Conservation (phyloP, 148 eudicot genomes). For the Chenopodium berlandieri region DNA sequence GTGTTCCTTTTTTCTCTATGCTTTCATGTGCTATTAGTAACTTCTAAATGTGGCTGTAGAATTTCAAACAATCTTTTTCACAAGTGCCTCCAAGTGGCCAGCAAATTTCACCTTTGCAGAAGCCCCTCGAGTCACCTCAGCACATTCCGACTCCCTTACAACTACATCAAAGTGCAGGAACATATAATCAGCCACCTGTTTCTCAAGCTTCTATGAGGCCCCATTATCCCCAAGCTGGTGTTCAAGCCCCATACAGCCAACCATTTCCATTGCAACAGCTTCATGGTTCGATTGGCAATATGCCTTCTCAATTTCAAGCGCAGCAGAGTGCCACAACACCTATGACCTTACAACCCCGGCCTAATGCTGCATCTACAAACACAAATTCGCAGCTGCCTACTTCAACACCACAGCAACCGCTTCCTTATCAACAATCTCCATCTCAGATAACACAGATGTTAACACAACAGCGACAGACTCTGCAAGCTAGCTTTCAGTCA, state of each 20-base stretch:
- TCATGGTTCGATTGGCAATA: constrained; percentile 38
- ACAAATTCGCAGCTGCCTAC: constrained; percentile 47
- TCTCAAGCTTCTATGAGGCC: constrained; percentile 41
- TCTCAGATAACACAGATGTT: constrained; percentile 90
- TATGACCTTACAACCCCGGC: constrained; percentile 38
- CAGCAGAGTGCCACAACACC: constrained; percentile 47
- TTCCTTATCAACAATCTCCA: constrained; percentile 58
- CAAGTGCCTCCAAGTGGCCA: constrained; percentile 42
- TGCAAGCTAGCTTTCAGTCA: constrained; percentile 88
- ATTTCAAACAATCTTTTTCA: constrained; percentile 40
- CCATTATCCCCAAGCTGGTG: constrained; percentile 41
- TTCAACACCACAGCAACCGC: constrained; percentile 37
- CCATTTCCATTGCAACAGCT: constrained; percentile 43
- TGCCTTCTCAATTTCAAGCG: constrained; percentile 44
- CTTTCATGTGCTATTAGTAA: neutral
- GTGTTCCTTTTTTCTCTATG: neutral
- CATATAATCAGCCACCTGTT: constrained; percentile 42
- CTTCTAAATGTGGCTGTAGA: constrained; percentile 22
- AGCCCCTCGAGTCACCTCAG: constrained; percentile 60
- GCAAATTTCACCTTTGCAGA: constrained; percentile 52
- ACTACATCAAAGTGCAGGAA: constrained; percentile 40
- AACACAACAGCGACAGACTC: constrained; percentile 83
- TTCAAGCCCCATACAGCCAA: constrained; percentile 48
- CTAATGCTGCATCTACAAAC: constrained; percentile 36
- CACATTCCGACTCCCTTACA: constrained; percentile 49